phyloP scores from a whole-genome alignment of 2,329 filamentous ascomycete species.

The Balansia obtecta region DNA sequence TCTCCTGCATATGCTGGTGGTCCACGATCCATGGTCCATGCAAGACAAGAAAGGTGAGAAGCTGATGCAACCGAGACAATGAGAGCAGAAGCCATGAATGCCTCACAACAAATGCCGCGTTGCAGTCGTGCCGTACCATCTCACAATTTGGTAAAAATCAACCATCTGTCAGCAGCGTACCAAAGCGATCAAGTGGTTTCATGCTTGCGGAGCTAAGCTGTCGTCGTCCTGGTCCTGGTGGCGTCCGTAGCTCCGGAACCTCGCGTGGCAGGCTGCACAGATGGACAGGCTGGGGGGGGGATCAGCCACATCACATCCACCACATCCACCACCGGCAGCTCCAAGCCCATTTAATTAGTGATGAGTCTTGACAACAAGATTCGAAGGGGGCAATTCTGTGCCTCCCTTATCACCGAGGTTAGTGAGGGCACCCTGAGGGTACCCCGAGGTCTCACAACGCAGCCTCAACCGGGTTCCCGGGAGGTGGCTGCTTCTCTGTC shows the following conservation, averaged over 20 bases:
- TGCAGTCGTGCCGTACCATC: not conserved
- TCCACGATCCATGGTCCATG: not conserved
- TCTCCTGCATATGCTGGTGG: not conserved
- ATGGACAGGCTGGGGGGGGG: not conserved
- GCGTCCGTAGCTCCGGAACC: constrained; percentile 10
- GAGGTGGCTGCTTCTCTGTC: not conserved
- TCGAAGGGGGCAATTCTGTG: not conserved
- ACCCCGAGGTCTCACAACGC: not conserved
- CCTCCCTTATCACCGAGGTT: not conserved
- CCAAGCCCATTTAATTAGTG: not conserved
- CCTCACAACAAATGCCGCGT: not conserved
- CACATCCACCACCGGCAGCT: not conserved
- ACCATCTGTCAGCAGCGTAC: not conserved
- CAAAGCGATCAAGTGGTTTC: not conserved
- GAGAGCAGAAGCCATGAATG: no score
- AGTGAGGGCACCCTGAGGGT: not conserved
- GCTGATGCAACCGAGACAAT: not conserved
- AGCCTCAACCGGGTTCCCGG: constrained; percentile 1
- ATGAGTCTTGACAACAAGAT: not conserved
- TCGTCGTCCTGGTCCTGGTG: constrained; percentile 4
- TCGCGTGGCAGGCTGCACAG: constrained; percentile 10
- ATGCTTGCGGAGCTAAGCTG: not conserved
- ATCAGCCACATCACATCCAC: no score
- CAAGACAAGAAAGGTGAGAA: not conserved
- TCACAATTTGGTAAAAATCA: not conserved